phyloP scores from a whole-genome alignment of 1,284 basidiomycete genomes.

The Rhodotorula sp. region DNA sequence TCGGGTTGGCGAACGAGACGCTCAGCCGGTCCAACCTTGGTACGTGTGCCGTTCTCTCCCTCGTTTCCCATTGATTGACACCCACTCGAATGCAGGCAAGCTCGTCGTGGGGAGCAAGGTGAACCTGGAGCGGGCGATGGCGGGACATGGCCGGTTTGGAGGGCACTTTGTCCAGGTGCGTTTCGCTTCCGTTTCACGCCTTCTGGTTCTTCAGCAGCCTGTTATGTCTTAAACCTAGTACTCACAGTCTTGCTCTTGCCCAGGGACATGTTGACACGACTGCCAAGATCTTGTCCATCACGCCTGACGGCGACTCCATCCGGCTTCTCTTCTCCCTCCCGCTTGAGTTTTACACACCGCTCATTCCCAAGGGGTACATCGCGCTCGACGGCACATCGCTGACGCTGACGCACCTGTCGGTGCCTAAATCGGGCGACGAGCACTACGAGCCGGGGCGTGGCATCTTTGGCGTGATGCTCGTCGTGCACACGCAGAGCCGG shows the following conservation, averaged over 20 bases:
- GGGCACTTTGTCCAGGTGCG: conserved; percentile 95
- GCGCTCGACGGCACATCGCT: conserved; percentile 93
- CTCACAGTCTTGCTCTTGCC: not conserved
- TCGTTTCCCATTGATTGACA: not conserved
- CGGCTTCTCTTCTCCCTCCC: conserved; percentile 77
- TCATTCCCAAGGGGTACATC: conserved; percentile 96
- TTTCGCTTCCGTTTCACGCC: conserved; percentile 1
- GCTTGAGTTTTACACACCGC: conserved; percentile 64
- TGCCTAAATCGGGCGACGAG: conserved; percentile 53
- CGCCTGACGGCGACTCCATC: conserved; percentile 82
- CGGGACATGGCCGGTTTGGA: conserved; percentile 85
- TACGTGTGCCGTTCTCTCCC: conserved; percentile 50
- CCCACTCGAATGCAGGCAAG: conserved; percentile 59
- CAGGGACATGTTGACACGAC: conserved; percentile 93
- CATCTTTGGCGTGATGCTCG: conserved; percentile 91
- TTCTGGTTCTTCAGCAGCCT: no score
- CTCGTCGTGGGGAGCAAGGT: conserved; percentile 76
- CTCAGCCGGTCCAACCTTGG: conserved; percentile 87
- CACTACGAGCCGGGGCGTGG: conserved; percentile 43
- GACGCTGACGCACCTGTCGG: conserved; percentile 82
- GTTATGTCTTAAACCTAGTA: not conserved
- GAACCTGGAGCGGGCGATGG: conserved; percentile 95
- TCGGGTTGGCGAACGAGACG: conserved; percentile 81
- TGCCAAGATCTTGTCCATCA: conserved; percentile 68
- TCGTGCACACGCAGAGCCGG: conserved; percentile 88